Conservation (phyloP, 768 basidiomycete species). For the Exidia glandulosa region DNA sequence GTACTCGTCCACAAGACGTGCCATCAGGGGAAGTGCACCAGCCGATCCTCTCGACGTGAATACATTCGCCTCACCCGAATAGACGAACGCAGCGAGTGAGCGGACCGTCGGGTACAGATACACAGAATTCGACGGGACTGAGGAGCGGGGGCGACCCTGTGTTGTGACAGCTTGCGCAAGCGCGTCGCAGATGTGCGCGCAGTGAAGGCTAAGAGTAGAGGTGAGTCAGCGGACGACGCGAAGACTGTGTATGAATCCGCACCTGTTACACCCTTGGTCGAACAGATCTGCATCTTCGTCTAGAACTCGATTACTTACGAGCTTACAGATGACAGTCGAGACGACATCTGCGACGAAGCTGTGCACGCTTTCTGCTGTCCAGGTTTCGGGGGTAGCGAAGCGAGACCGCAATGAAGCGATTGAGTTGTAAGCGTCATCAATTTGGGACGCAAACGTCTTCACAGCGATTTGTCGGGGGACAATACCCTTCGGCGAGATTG, state of each 20-base stretch:
- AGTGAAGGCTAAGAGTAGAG: neutral
- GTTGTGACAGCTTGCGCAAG: neutral
- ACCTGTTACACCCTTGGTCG: neutral
- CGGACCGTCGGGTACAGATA: neutral
- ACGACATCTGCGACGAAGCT: neutral
- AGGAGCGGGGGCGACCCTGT: neutral
- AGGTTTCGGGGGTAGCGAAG: neutral
- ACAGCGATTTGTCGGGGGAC: neutral
- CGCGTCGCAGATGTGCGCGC: neutral
- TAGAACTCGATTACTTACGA: neutral
- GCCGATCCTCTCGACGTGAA: neutral
- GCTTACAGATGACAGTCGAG: neutral
- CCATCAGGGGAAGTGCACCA: neutral
- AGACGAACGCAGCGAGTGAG: neutral
- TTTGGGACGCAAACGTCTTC: neutral
- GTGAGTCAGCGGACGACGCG: no score
- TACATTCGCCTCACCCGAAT: neutral
- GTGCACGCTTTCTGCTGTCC: neutral
- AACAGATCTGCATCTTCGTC: neutral
- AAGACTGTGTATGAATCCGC: neutral
- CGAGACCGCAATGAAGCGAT: neutral
- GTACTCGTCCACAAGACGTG: neutral
- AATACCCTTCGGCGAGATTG: neutral
- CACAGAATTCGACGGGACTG: neutral
- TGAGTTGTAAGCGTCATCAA: neutral